A percentile compares a stretch with the other conserved stretches of the same genome.
These are phyloP conservation scores for Pseudonitzschia delicatissima DNA, from an alignment of 108 stramenopile genomes.

Conservation along the genomic window DNA sequence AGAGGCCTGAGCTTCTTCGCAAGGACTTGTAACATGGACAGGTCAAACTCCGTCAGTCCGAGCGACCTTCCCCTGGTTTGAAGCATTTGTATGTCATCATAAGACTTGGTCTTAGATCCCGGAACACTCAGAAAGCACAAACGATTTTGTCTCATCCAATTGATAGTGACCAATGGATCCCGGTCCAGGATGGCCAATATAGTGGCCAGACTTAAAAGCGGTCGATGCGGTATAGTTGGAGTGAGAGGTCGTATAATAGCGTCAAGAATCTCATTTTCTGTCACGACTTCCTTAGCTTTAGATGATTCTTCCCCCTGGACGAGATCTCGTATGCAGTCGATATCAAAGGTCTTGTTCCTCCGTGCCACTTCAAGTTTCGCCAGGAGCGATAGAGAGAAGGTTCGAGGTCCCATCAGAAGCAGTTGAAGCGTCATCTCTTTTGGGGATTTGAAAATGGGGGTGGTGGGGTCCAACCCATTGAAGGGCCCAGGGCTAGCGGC, in stretches of 20 bases:
- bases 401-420: conserved; percentile 19
- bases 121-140: conserved; percentile 29
- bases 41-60: not conserved
- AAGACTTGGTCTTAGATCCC: conserved; percentile 18
- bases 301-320: conserved; percentile 9
- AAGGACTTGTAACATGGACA: conserved; percentile 2
- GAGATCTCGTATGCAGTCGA: conserved; percentile 15
- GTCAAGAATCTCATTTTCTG: conserved; percentile 3
- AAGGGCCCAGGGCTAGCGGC: conserved; percentile 36
- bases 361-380: conserved; percentile 20
- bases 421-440: conserved; percentile 16
- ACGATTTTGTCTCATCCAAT: conserved; percentile 25
- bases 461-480: not conserved
- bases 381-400: conserved; percentile 20
- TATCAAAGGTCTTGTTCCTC: conserved; percentile 20
- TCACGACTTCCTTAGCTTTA: not conserved
- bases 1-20: conserved; percentile 6
- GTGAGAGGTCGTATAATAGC: not conserved
- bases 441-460: conserved; percentile 12
- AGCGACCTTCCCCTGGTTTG: not conserved
- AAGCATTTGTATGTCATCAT: conserved; percentile 11
- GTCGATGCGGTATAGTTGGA: not conserved
- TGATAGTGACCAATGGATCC: conserved; percentile 22
- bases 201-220: conserved; percentile 17
- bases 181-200: conserved; percentile 17